phyloP scores from a whole-genome alignment of 176 grass and related monocot species.

The Tillandsia fasciculata region DNA sequence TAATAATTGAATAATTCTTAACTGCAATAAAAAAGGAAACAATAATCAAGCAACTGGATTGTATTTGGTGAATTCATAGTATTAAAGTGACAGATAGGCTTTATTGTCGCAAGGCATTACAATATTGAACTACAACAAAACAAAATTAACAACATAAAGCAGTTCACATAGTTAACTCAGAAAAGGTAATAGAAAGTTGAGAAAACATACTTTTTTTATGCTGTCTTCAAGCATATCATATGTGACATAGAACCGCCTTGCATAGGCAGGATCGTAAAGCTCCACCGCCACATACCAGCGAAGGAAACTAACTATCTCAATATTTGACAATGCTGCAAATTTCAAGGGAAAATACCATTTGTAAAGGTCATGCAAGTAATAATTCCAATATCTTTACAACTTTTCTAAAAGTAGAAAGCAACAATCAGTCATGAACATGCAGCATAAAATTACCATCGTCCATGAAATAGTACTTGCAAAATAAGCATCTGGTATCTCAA shows the following conservation, averaged over 20 bases:
- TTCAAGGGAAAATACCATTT: not conserved
- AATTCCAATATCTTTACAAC: not conserved
- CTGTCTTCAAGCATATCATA: conserved; percentile 94
- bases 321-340: conserved; percentile 83
- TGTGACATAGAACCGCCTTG: conserved; percentile 68
- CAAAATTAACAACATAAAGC: not conserved
- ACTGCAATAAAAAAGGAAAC: too few species aligned
- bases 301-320: conserved; percentile 96
- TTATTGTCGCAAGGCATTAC: not conserved
- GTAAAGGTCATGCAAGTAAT: not conserved
- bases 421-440: not conserved
- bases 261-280: conserved; percentile 66
- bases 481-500: too few species aligned
- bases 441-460: not conserved
- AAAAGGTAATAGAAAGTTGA: conserved; percentile 1
- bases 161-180: conserved; percentile 1
- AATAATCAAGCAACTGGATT: too few species aligned
- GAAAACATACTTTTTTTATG: conserved; percentile 63
- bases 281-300: conserved; percentile 95
- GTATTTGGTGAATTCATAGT: too few species aligned
- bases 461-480: too few species aligned
- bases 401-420: not conserved
- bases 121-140: not conserved
- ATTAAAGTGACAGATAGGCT: not conserved
- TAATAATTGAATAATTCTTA: too few species aligned